These are phyloP conservation scores for Starmerella ratchasimensis DNA, from an alignment of 805 yeast species.

Conservation along the genomic window DNA sequence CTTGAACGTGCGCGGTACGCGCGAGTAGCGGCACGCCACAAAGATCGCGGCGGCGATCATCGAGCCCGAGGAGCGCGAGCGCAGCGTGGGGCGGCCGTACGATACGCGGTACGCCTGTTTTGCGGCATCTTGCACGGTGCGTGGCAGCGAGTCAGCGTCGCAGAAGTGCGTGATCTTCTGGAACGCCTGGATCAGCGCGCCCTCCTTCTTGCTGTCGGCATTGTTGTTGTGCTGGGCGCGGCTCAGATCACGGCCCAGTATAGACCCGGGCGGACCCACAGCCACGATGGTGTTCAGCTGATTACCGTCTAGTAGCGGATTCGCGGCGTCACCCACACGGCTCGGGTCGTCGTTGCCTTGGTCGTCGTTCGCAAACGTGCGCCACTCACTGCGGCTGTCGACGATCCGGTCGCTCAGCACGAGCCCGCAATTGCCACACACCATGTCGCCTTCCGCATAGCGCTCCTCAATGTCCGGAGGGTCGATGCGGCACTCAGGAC, in stretches of 20 bases:
- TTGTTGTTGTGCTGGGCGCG: constrained; percentile 78
- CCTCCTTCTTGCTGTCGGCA: constrained; percentile 78
- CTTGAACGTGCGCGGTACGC: constrained; percentile 85
- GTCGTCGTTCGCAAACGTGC: constrained; percentile 94
- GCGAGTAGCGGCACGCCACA: constrained; percentile 87
- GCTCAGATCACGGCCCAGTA: constrained; percentile 75
- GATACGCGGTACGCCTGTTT: constrained; percentile 90
- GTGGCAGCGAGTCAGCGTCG: constrained; percentile 89
- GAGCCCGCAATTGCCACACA: constrained; percentile 94
- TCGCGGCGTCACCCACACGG: constrained; percentile 97
- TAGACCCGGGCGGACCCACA: constrained; percentile 70
- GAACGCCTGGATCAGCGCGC: constrained; percentile 76
- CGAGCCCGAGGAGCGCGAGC: constrained; percentile 84
- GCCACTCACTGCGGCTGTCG: constrained; percentile 95
- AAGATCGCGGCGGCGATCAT: constrained; percentile 94
- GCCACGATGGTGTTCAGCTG: constrained; percentile 88
- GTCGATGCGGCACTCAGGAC: constrained; percentile 91
- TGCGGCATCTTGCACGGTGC: constrained; percentile 93
- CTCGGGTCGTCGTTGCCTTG: constrained; percentile 97
- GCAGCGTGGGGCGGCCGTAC: constrained; percentile 68
- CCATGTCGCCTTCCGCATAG: constrained; percentile 94
- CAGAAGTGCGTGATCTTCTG: constrained; percentile 89
- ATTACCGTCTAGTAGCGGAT: constrained; percentile 80
- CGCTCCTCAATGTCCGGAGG: constrained; percentile 94
- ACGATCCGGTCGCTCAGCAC: constrained; percentile 85